Conservation (phyloP, 768 basidiomycete genomes). For the Suillus variegatus region DNA sequence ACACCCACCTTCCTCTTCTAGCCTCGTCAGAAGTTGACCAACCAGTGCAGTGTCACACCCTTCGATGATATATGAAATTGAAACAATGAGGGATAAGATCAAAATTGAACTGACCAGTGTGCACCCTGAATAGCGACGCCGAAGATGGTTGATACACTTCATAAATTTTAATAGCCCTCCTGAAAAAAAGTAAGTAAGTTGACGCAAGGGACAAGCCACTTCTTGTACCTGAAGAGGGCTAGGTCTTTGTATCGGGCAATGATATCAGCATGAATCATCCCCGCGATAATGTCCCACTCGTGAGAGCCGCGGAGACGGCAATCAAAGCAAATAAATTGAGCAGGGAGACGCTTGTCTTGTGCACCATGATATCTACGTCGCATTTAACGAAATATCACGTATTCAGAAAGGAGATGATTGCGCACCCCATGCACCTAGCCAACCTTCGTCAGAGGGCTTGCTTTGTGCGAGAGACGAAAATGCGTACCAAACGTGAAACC, state of each 20-base stretch:
- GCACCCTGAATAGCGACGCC: slow-evolving; percentile 55
- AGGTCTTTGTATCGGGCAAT: slow-evolving; percentile 68
- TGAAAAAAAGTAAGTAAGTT: slow-evolving; percentile 23
- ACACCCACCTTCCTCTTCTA: slow-evolving; percentile 68
- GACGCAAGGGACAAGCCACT: slow-evolving; percentile 1
- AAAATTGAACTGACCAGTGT: slow-evolving; percentile 50
- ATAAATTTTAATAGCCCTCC: slow-evolving; percentile 70
- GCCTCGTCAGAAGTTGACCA: slow-evolving; percentile 63
- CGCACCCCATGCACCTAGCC: slow-evolving; percentile 42
- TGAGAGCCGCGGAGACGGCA: slow-evolving; percentile 69
- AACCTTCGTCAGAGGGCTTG: neutral
- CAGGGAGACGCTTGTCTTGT: slow-evolving; percentile 58
- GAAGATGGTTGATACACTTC: slow-evolving; percentile 50
- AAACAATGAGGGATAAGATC: neutral
- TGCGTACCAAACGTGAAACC: slow-evolving; percentile 77
- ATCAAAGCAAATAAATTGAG: slow-evolving; percentile 69
- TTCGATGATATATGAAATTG: slow-evolving; percentile 22
- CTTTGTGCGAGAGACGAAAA: neutral
- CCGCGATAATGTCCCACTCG: slow-evolving; percentile 70
- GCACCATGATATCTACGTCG: slow-evolving; percentile 58
- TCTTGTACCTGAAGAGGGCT: slow-evolving; percentile 63
- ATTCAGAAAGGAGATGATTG: neutral
- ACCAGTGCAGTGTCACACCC: slow-evolving; percentile 57
- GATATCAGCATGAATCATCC: slow-evolving; percentile 54
- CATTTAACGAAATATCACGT: neutral